Evolutionary conservation across 331 rosid species (phyloP), one percentile per base, ranked within the genome.

Genomic region (Malus hybrid): DNA sequence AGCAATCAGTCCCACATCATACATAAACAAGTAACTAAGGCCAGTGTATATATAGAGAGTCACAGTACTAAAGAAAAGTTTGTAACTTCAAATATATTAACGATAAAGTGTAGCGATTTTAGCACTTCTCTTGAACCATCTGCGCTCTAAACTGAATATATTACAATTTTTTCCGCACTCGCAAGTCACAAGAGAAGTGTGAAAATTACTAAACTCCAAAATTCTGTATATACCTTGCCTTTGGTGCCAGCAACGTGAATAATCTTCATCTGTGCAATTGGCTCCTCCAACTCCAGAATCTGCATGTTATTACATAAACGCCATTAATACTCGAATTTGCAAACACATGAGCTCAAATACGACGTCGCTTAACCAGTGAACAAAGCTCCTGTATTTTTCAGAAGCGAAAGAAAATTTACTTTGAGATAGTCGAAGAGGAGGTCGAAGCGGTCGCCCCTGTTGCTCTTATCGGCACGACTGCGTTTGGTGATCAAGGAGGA

Each of bases 171-270:
- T 39, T 10, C 46, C 13, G 13, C 13, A 39, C 46, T 39, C 13
- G 1, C 46, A 39, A 39, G 13, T 36, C 44, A 9, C 44, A 39
- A 9, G 44, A 39, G 44, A 0, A 0, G 12, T 39, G 44, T 39
- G 12, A 39, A 39, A 9, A 39, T 39, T 39, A 39, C 44, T 39
- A 9, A 39, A 36, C 3, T 36, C 3, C 12, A 36, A 36, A 39
- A 39, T 39, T 10, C 12, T 39, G 13, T 2, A 3, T 24, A 24
- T 87, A 94, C 98, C 98, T 94, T 94, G 68, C 97, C 97, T 82
- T 94, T 94, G 77, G 97, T 94, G 24, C 98, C 97, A 81, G 98
- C 98, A 60, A 91, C 96, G 74, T 94, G 98, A 72, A 94, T 88
- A 71, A 94, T 67, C 93, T 94, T 94, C 97, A 91, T 78, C 73